Base-by-base conservation (phyloP, 1,284 basidiomycete genomes). In the Ganoderma lingzhi region DNA sequence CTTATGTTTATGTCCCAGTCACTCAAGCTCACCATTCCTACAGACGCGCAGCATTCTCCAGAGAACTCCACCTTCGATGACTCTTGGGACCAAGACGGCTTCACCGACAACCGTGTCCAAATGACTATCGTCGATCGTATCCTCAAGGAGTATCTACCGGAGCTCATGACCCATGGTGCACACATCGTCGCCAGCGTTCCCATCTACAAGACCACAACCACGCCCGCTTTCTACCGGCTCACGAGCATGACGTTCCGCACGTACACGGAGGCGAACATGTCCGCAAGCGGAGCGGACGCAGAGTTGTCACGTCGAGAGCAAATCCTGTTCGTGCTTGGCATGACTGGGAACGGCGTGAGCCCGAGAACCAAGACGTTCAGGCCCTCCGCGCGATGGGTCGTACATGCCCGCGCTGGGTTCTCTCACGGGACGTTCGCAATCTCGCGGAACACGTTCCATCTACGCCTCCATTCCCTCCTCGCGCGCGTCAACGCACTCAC, bases 301-400 rank as follows among this genome's bases (percentile, higher is more conserved):
- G 28, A 41, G 28, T 35, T 63, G 15, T 23, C 61, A 14, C 28
- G 63, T 9, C 56, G 60, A n/a, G 67, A 75, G 56, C 72, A 73
- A 15, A 63, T 75, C n/a, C 73, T 80, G 51, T 67, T 77, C 62
- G 74, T 80, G 35, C 59, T 73, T 14, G 78, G 78, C n/a, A 77
- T 77, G 74, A 74, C 70, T 35, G 68, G 63, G 19, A 62, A 53
- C 30, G 12, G 35, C 10, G n/a, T 32, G 1, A 6, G 55, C 23
- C 41, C 53, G 10, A 23, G 15, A 2, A 14, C 23, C 12, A 70
- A 70, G 2, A 39, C 66, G 14, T 68, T 75, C 42, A 71, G 66
- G 2, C 15, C 67, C 15, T 72, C 70, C 9, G 32, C 74, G 6
- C 67, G 72, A 14, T 77, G 77, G 78, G 63, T 80, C 39, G 70